Percentiles rank a stretch among this genome's conserved stretches.
These are phyloP conservation scores for Sicyos edulis DNA, from an alignment of 306 rosid genomes.

Conservation along the genomic window DNA sequence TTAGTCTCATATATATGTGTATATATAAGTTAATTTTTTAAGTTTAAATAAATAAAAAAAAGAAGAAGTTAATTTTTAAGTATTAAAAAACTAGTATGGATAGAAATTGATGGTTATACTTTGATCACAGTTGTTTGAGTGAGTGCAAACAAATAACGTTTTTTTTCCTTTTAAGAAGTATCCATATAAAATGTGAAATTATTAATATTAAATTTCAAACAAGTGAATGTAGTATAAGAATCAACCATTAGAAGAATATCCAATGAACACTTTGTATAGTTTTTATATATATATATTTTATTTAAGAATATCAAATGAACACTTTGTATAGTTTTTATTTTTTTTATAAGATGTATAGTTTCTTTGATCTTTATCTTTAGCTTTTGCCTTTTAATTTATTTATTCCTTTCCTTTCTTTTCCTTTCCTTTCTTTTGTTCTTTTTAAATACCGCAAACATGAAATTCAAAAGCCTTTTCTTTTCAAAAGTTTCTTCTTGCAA, in stretches of 20 bases:
- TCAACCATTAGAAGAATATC: slow-evolving; percentile 3
- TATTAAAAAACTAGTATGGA: not conserved
- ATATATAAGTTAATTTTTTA: too few relatives aligned
- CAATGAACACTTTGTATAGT: not conserved
- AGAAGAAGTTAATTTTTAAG: too few relatives aligned
- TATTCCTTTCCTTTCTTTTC: not conserved
- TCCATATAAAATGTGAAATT: not conserved
- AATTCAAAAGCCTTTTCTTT: not conserved
- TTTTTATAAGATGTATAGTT: not conserved
- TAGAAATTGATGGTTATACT: not conserved
- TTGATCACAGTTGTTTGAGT: not conserved
- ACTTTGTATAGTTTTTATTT: not conserved
- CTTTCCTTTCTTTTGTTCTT: not conserved
- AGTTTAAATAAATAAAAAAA: too few relatives aligned
- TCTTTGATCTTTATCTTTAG: not conserved
- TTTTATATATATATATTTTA: too few relatives aligned
- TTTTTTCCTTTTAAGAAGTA: not conserved
- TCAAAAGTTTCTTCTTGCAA: too few relatives aligned
- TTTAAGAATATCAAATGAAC: not conserved
- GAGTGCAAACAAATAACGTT: not conserved
- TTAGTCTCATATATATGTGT: too few relatives aligned
- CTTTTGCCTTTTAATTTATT: not conserved
- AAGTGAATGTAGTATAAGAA: not conserved
- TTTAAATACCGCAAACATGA: not conserved
- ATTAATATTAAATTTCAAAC: not conserved